Base-by-base conservation (phyloP, 495 filamentous ascomycete genomes). In the Hypoxylon crocopeplum region DNA sequence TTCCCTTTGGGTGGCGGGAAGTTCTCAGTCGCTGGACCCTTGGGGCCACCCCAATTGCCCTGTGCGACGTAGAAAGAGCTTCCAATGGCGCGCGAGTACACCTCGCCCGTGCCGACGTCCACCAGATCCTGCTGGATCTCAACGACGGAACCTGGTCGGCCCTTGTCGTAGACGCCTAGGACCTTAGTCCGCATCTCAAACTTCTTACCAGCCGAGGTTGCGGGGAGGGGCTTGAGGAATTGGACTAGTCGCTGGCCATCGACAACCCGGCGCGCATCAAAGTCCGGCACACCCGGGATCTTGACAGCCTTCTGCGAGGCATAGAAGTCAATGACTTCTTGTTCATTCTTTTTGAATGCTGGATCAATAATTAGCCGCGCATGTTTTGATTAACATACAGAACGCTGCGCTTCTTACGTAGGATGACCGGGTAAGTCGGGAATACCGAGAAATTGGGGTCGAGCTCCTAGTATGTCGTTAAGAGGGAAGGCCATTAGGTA, bases 101-200 rank as follows among this genome's bases (percentile, higher is more conserved):
- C 80, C 66, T 92, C 90, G 33, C 86, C 89, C 7, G 72, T 83
- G 38, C 70, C 71, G 36, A 77, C 85, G 53, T 96, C 90, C 0
- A 93, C 88, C 24, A 95, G 83, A 13, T 86, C 77, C 32, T 86
- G 79, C 77, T 95, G 88, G 10, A 86, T 90, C 71, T 95, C 92
- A 7, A 95, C 77, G 3, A 96, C 91, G 11, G 83, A 87, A 15
- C 90, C 90, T 0, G 89, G 82, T 66, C 91, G 89, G 49, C 92
- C 92, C 77, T 96, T 97, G 72, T 96, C 92, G 72, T 93, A 96
- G 11, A 96, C 89, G 13, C 92, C 92, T 8, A 96, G 71, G 22
- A 94, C 87, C 72, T 90, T 92, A 60, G 79, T 85, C 48, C 89
- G 82, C 34, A 93, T 71, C 77, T 96, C 88, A 67, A 93, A 93